Base-by-base conservation (phyloP, 2,329 filamentous ascomycete species). In the Colletotrichum liaoningense region DNA sequence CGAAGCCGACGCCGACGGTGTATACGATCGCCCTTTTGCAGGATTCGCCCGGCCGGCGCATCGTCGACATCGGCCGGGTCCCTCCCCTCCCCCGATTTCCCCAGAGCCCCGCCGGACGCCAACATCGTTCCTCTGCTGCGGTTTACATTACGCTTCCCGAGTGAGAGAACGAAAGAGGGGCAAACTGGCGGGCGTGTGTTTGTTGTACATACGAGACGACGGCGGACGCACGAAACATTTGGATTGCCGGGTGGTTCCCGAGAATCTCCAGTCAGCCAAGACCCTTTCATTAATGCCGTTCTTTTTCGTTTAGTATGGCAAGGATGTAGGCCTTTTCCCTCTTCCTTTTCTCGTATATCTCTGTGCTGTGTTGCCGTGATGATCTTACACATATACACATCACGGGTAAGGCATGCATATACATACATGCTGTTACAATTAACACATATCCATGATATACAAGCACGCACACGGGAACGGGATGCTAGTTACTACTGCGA, bases 201-300 rank as follows among this genome's bases (percentile, higher is more conserved):
- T 46, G 35, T 12, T 12, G 64, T 56, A 46, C 46, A 69, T 24
- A 64, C 54, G 70, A 73, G 59, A 73, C 66, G 30, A 59, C 59
- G 54, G 55, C 59, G 22, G 19, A 12, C 30, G 69, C 49, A 33
- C 49, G 55, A 63, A 24, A 68, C 57, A 14, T 58, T 69, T 54
- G 52, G n/a, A n/a, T 28, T 54, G 54, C 58, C 59, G 24, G n/a
- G 52, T 24, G 8, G 49, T 19, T 26, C 8, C 14, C 14, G 26
- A 33, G 24, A 22, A 33, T 59, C 24, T 24, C 11, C n/a, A 46
- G 42, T 9, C 16, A 19, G 42, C 42, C 42, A 46, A 46, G 42
- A 46, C 19, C 33, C 33, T 33, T 33, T 33, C 33, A 4, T 46
- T n/a, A 19, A 19, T 46, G 19, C 42, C 28, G 35, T 54, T 46